Percentiles rank a stretch among this genome's conserved stretches.
phyloP scores from a whole-genome alignment of 441 rosid species.

The Macaranga tanarius region DNA sequence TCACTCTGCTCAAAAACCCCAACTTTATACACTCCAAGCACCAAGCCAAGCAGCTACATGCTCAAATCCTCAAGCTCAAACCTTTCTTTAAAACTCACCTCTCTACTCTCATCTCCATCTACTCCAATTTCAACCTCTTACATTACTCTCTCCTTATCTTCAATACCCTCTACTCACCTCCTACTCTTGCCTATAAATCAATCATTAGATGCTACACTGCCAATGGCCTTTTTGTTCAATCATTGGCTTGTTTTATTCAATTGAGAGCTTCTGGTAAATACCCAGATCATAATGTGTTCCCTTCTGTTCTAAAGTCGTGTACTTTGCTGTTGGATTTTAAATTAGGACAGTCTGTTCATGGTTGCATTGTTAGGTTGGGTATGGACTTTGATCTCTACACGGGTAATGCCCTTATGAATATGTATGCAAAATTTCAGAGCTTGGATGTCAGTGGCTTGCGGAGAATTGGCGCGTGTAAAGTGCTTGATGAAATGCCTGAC shows the following conservation, averaged over 20 bases:
- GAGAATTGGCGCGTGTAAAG: constrained; percentile 1
- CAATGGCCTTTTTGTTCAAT: constrained; percentile 39
- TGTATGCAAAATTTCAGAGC: constrained; percentile 54
- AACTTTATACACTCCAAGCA: constrained; percentile 33
- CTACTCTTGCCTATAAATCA: constrained; percentile 68
- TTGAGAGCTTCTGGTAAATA: constrained; percentile 57
- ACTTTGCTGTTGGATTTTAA: constrained; percentile 49
- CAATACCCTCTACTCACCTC: constrained; percentile 46
- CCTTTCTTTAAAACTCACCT: constrained; percentile 36
- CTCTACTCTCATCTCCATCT: constrained; percentile 53
- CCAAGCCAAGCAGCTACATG: constrained; percentile 71
- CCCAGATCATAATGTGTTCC: constrained; percentile 69
- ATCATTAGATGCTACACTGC: constrained; percentile 62
- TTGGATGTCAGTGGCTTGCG: neutral
- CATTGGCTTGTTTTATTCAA: constrained; percentile 43
- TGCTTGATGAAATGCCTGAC: constrained; percentile 44
- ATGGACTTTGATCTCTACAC: constrained; percentile 63
- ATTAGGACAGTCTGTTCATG: constrained; percentile 81
- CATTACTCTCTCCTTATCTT: constrained; percentile 50
- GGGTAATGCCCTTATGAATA: constrained; percentile 77
- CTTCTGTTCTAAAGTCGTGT: constrained; percentile 66
- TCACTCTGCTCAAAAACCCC: constrained; percentile 43
- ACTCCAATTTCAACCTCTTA: constrained; percentile 55
- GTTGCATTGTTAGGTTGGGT: constrained; percentile 58
- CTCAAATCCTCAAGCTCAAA: constrained; percentile 52